Evolutionary conservation across 305 asterid species (phyloP).

Genomic region (Solanum hybrid): DNA sequence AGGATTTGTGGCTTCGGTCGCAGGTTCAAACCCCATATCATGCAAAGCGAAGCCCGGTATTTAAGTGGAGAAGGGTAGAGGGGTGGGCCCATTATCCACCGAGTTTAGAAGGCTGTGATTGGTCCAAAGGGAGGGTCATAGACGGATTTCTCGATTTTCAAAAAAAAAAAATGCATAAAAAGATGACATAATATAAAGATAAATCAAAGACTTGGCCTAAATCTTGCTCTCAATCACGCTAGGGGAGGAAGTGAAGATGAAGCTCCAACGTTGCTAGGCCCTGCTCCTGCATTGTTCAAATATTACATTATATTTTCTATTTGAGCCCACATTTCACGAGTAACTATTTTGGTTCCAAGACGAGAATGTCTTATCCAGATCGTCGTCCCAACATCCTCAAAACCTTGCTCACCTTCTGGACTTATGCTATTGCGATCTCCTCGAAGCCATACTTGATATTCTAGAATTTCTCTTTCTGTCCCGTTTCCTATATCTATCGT

Average conservation of each 20-base stretch:
- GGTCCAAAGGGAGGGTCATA: too few species aligned
- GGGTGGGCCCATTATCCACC: too few species aligned
- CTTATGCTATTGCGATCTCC: neutral
- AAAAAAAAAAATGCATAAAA: too few species aligned
- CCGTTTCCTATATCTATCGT: neutral
- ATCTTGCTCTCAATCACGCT: neutral
- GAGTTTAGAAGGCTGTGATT: too few species aligned
- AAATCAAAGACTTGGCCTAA: too few species aligned
- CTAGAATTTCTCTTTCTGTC: neutral
- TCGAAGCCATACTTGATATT: neutral
- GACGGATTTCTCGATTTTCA: too few species aligned
- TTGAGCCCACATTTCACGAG: neutral
- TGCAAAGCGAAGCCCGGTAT: too few species aligned
- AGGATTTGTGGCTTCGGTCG: too few species aligned
- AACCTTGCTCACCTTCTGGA: neutral
- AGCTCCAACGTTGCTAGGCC: neutral
- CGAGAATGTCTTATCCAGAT: neutral
- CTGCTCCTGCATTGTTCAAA: neutral
- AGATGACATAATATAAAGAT: too few species aligned
- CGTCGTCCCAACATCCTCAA: neutral
- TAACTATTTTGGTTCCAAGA: neutral
- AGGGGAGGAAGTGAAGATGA: neutral
- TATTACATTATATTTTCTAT: too few species aligned
- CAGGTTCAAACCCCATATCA: too few species aligned
- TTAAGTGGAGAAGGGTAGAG: too few species aligned